Percentiles rank a stretch among this genome's conserved stretches.
Conservation (phyloP, 768 basidiomycete genomes). For the Mycena belliarum region DNA sequence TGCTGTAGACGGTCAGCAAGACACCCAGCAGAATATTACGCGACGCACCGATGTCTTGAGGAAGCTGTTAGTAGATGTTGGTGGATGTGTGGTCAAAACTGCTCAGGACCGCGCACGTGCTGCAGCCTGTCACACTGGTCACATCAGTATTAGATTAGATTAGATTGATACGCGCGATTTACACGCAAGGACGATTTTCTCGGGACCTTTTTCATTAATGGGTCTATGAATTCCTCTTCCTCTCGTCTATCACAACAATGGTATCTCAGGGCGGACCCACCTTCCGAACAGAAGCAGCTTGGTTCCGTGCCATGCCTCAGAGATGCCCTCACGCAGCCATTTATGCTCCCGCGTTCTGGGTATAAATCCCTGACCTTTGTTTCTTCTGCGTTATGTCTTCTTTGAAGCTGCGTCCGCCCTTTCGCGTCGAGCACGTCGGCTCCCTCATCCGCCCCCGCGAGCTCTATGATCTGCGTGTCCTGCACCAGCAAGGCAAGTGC, state of each 20-base stretch:
- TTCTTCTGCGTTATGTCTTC: conserved; percentile 18
- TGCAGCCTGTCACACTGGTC: too few relatives aligned
- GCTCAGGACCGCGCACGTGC: too few relatives aligned
- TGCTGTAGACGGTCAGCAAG: conserved; percentile 38
- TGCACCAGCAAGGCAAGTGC: conserved; percentile 43
- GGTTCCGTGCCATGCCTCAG: conserved; percentile 3
- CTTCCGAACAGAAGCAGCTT: conserved; percentile 16
- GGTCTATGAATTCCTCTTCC: background rate
- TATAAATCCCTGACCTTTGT: conserved; percentile 8
- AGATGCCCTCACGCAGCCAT: too few relatives aligned
- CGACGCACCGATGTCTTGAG: conserved; percentile 7
- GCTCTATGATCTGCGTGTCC: conserved; percentile 50
- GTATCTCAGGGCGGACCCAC: background rate
- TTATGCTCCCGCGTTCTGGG: conserved; percentile 12
- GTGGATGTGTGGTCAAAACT: too few relatives aligned
- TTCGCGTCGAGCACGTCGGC: conserved; percentile 60
- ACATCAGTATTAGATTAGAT: too few relatives aligned
- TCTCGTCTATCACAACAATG: conserved; percentile 18
- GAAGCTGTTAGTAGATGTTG: too few relatives aligned
- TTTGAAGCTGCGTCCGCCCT: conserved; percentile 39
- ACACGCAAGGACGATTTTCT: too few relatives aligned
- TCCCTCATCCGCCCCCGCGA: conserved; percentile 56
- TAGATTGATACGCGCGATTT: too few relatives aligned
- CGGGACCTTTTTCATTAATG: background rate
- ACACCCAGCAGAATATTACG: background rate